Evolutionary conservation across 2,329 filamentous ascomycete genomes (phyloP).

Genomic region (Penicillium sp.): DNA sequence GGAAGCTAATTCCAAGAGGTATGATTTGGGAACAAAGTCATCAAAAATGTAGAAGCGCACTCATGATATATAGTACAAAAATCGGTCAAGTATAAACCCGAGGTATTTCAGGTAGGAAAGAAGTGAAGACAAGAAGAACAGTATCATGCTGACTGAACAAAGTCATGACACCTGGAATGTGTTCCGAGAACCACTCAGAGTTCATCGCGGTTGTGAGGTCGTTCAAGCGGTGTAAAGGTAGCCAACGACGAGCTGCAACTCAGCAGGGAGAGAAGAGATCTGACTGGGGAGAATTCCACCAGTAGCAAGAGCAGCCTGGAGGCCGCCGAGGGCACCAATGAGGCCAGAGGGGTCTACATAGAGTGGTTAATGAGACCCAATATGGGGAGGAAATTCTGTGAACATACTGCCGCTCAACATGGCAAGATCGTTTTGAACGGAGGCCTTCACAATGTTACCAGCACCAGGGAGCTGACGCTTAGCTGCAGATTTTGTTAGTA

Average conservation of each 20-base stretch:
- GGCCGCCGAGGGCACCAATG: constrained; percentile 6
- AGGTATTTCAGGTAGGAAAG: neutral
- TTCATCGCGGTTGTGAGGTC: neutral
- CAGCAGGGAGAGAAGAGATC: constrained; percentile 11
- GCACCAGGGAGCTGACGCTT: constrained; percentile 1
- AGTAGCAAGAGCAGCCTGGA: constrained; percentile 16
- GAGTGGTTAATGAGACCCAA: neutral
- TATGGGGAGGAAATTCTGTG: neutral
- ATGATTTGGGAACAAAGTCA: neutral
- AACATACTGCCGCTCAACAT: constrained; percentile 21
- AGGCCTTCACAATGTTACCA: neutral
- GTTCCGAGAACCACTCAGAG: neutral
- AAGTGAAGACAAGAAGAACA: neutral
- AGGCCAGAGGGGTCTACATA: constrained; percentile 15
- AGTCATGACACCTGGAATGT: constrained; percentile 15
- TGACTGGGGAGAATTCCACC: constrained; percentile 13
- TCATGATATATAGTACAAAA: constrained; percentile 17
- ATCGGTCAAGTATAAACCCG: neutral
- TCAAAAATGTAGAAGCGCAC: constrained; percentile 4
- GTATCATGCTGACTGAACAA: constrained; percentile 1
- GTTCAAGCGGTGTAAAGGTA: constrained; percentile 13
- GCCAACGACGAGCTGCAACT: constrained; percentile 14
- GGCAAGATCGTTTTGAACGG: constrained; percentile 3
- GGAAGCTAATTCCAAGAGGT: neutral
- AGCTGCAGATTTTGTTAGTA: neutral